Base-by-base conservation (phyloP, 345 rosid genomes). In the Jatropha curcas region DNA sequence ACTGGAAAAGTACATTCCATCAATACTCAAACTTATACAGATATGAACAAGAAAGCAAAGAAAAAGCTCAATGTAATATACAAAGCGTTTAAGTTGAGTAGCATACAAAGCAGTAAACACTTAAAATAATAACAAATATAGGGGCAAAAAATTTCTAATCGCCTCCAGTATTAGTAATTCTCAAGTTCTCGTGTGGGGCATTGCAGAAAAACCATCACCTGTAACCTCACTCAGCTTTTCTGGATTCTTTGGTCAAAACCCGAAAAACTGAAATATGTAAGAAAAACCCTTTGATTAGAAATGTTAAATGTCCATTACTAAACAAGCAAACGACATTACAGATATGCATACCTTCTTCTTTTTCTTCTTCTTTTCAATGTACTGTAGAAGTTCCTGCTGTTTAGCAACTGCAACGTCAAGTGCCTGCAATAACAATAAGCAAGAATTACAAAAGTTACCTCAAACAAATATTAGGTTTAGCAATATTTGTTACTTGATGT, bases 281-380 rank as follows among this genome's bases (percentile, higher is more conserved):
- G 31, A 28, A 43, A 45, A 70, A 3, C 43, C 57, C 25, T 64
- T 37, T 51, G n/a, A 37, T 57, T 41, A 60, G 69, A 30, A 41
- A 33, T 39, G 8, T 30, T 10, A 11, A n/a, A n/a, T 37, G 3
- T 28, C 17, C 12, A 17, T 10, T 2, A 41, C 0, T 12, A 30
- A 48, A 34, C 35, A 28, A 48, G 30, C 28, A 67, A 9, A 25
- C 14, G 2, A 17, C n/a, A 13, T 62, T 24, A 33, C 39, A 27
- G 2, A 30, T 25, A 31, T 17, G 33, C 59, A 11, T 48, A 72
- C 76, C 57, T 28, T 73, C 53, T 22, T 75, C 74, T 61, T 83
- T 55, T 67, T 82, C 69, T 71, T 78, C 53, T 79, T 83, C 78
- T 80, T 83, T 16, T 80, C 86, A 16, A 80, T 57, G 53, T 74